Percentiles rank a stretch among this genome's conserved stretches.
Evolutionary conservation across 2,329 filamentous ascomycete genomes (phyloP).

Genomic region (Cercospora beticola): DNA sequence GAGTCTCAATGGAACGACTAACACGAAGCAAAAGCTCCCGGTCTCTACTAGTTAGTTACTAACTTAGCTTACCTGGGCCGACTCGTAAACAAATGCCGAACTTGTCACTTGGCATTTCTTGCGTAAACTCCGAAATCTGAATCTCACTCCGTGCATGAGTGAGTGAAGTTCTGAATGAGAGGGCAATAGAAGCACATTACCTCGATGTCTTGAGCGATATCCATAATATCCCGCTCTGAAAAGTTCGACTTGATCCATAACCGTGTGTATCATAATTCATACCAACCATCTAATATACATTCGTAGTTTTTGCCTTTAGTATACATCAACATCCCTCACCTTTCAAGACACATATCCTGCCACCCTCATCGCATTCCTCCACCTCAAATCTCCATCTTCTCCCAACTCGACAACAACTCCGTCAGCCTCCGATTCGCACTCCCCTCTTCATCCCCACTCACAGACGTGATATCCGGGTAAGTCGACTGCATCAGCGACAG

Average conservation of each 20-base stretch:
- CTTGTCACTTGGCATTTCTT: background rate
- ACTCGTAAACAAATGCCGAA: background rate
- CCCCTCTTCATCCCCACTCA: background rate
- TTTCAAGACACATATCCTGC: background rate
- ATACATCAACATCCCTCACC: background rate
- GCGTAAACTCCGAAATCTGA: background rate
- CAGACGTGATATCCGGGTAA: conserved; percentile 19
- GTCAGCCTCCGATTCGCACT: conserved; percentile 8
- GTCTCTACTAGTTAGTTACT: background rate
- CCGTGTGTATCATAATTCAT: background rate
- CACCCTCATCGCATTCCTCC: background rate
- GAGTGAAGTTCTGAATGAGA: background rate
- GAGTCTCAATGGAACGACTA: background rate
- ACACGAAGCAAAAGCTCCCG: background rate
- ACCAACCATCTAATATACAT: background rate
- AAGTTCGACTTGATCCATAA: background rate
- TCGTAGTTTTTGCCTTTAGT: background rate
- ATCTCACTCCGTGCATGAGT: background rate
- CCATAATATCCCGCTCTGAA: background rate
- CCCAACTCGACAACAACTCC: conserved; percentile 18
- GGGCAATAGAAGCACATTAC: background rate
- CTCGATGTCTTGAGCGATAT: background rate
- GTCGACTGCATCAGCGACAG: conserved; percentile 6
- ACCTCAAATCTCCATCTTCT: conserved; percentile 9
- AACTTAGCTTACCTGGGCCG: background rate